Base-by-base conservation (phyloP, 169 alveolate species). In the Plasmodium gallinaceum region DNA sequence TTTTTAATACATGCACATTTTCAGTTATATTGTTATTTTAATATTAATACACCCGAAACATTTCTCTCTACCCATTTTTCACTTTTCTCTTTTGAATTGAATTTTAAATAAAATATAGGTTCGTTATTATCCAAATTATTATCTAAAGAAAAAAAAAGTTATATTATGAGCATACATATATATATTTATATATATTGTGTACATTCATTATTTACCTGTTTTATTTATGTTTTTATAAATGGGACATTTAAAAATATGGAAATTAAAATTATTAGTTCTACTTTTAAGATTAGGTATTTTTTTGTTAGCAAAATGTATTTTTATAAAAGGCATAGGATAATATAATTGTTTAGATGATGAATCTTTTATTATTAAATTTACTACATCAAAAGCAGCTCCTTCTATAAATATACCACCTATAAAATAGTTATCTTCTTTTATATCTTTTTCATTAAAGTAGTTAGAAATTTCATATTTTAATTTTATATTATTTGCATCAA, bases 11-110 rank as follows among this genome's bases (percentile, higher is more conserved):
- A 6, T 32, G 46, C 20, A 14, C 20, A 20, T 16, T 72, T 73
- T 46, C 64, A 37, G 65, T 6, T 10, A 12, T 22, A 22, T 22
- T 61, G n/a, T 54, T 58, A 65, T 58, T 78, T 78, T 20, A 78
- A 43, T 48, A 78, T 78, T 64, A 78, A 43, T 16, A 78, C 89
- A 42, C 80, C 89, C 20, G 89, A 78, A 6, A 78, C 76, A 52
- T 78, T 78, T 78, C 89, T 32, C 8, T 78, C 89, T 1, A 78
- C 65, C 89, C 89, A 78, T 37, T 78, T 78, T 78, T 78, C 89
- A 43, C 64, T 78, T 37, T 61, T 64, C 68, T 78, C 89, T 58
- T 52, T 78, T 43, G 89, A 78, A 69, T 78, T 78, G 14, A 78
- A 12, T 22, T 65, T 78, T 78, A 78, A 64, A 78, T 78, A 78